These are phyloP conservation scores for Trypanosoma melophagium DNA, from an alignment of 208 protist genomes.

Conservation along the genomic window DNA sequence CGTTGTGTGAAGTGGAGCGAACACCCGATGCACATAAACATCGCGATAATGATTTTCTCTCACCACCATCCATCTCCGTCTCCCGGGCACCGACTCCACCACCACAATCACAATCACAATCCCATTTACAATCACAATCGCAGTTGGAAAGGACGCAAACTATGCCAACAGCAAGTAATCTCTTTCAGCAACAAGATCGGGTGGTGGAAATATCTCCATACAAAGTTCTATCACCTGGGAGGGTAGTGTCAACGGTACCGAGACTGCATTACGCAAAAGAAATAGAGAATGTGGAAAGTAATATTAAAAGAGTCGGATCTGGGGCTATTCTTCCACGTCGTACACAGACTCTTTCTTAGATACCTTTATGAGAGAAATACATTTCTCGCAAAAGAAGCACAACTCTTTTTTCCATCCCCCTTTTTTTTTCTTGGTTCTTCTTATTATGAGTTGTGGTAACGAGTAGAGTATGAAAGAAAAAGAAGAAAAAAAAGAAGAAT, in stretches of 20 bases:
- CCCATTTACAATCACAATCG: conserved; percentile 5
- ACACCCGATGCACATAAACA: not conserved
- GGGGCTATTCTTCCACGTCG: conserved; percentile 6
- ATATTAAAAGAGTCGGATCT: not conserved
- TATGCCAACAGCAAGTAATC: not conserved
- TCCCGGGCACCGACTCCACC: conserved; percentile 18
- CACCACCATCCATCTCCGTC: conserved; percentile 14
- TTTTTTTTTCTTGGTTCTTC: no score
- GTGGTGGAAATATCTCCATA: not conserved
- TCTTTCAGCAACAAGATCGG: not conserved
- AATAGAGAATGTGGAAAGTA: not conserved
- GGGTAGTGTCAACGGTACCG: not conserved
- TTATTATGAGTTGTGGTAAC: no score
- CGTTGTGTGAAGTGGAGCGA: not conserved
- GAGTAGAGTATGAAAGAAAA: no score
- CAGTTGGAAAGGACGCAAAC: not conserved
- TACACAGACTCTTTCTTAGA: not conserved
- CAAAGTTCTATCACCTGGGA: not conserved
- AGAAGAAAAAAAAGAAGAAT: conserved; percentile 1
- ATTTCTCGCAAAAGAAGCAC: not conserved
- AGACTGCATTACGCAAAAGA: conserved; percentile 4
- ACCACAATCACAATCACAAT: conserved; percentile 2
- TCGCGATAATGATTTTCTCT: not conserved
- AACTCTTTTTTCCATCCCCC: not conserved
- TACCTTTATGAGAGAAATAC: no score